Evolutionary conservation across 2,329 filamentous ascomycete genomes (phyloP), one percentile per base, ranked within the genome.

Genomic region (Diaporthe destruens): DNA sequence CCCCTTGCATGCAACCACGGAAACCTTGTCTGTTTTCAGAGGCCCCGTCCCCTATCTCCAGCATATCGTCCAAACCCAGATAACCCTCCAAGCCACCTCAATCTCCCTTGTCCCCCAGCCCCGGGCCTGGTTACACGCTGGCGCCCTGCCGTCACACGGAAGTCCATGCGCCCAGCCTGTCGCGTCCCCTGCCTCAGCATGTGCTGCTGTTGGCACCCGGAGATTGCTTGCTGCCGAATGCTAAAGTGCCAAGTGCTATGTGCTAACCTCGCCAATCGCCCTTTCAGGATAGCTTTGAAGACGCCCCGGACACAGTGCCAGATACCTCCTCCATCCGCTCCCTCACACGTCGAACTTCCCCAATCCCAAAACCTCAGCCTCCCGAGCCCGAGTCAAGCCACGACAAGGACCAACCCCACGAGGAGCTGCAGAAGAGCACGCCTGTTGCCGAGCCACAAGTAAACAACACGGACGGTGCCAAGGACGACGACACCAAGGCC

Each of bases 281-380:
- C 14, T 20, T 73, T 67, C 76, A 94, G 92, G 92, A 95, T 78
- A 89, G 89, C 20, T 97, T 97, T 79, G 94, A 97, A 84, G 94
- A 98, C 86, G 94, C 94, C 71, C 85, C 90, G 77, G 92, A 94
- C 81, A 89, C 87, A 73, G 82, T 85, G 57, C 85, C 90, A 76
- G 92, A 94, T 81, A 89, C 87, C 72, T 83, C 85, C 55, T 91
- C 90, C 44, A 85, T 89, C 68, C 89, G 92, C 74, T 94, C 92
- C 34, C 82, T 94, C 74, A 90, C 88, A 49, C 86, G 85, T 76
- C 83, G 86, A 79, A 84, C 81, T 66, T 73, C 79, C 25, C 82
- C 83, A 23, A 75, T 80, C 57, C 77, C 82, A 51, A 84, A 81
- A 73, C 78, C 79, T 32, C 79, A 76, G 66, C 72, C 78, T 47